Base-by-base conservation (phyloP, 164 flowering plant genomes). In the Magnolia sinica region DNA sequence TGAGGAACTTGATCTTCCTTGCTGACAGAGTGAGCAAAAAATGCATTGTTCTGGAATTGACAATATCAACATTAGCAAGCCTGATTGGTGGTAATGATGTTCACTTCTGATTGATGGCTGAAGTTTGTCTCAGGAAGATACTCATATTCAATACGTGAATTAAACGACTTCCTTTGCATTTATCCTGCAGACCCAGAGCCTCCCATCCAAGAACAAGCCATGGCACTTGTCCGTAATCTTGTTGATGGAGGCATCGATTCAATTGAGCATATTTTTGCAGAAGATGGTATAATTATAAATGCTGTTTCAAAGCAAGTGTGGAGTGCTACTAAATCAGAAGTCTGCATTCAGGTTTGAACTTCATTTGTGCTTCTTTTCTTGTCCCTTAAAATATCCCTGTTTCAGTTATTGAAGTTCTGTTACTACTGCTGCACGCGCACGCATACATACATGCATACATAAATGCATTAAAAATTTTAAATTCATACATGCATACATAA, bases 221-320 rank as follows among this genome's bases (percentile, higher is more conserved):
- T 96, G 83, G 97, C 89, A 68, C 81, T 96, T 83, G 88, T 89
- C 58, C 86, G 99, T 73, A 96, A 96, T 89, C 91, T 96, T 78
- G 89, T 94, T 76, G 97, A 94, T 87, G 98, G 98, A 45, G 73
- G 85, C 76, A 67, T 83, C 27, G 76, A 86, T 59, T 90, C 85
- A 29, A 73, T 91, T 78, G 91, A 96, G 29, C 87, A 80, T 78
- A 87, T 87, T 7, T 89, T 92, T 74, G 80, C 79, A 73, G 95
- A 94, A 79, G 94, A 88, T 74, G 82, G 86, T 79, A 71, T 83
- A 68, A 78, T 96, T 74, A 83, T 96, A 71, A 82, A 89, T 84
- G 91, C 94, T 81, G 87, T 92, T 81, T 88, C 88, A 71, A 87
- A 83, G 86, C 98, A 91, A 81, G 59, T 96, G 80, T 82, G 76